phyloP scores from a whole-genome alignment of 1,284 basidiomycete genomes.

The Boletellus deceptivus region DNA sequence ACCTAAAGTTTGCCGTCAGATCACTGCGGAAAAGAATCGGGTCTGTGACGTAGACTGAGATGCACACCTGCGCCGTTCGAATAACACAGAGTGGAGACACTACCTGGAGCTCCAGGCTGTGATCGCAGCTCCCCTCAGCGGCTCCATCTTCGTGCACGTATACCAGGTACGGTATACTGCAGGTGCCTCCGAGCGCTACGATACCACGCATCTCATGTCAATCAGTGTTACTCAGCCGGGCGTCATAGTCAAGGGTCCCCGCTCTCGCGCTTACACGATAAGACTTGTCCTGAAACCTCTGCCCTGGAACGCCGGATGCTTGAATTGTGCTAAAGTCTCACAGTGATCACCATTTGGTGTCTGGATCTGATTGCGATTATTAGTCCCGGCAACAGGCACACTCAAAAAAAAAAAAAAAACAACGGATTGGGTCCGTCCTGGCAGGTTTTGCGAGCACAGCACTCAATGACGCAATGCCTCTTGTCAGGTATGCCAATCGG shows the following conservation, averaged over 20 bases:
- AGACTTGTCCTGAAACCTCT: constrained; percentile 50
- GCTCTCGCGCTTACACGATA: constrained; percentile 40
- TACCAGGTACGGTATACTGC: too few relatives aligned
- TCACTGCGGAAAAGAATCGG: not conserved
- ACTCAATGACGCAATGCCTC: not conserved
- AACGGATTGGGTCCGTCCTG: too few relatives aligned
- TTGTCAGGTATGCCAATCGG: not conserved
- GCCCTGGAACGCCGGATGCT: constrained; percentile 44
- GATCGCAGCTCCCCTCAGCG: constrained; percentile 4
- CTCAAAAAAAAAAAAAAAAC: not conserved
- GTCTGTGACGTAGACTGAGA: not conserved
- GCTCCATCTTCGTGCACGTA: constrained; percentile 46
- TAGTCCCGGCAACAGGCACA: constrained; percentile 6
- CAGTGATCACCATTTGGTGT: constrained; percentile 2
- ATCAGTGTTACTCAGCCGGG: constrained; percentile 40
- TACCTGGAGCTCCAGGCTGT: not conserved
- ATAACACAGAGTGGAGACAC: not conserved
- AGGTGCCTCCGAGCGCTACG: constrained; percentile 47
- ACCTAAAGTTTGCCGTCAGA: constrained; percentile 11
- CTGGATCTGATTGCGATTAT: not conserved
- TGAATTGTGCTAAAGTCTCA: constrained; percentile 44
- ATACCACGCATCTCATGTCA: constrained; percentile 60
- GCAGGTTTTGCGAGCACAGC: not conserved
- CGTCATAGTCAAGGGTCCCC: constrained; percentile 55
- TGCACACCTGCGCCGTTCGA: constrained; percentile 5